Evolutionary conservation across 768 basidiomycete species (phyloP), one percentile per base, ranked within the genome.

Genomic region (Agaricus sinodeliciosus): DNA sequence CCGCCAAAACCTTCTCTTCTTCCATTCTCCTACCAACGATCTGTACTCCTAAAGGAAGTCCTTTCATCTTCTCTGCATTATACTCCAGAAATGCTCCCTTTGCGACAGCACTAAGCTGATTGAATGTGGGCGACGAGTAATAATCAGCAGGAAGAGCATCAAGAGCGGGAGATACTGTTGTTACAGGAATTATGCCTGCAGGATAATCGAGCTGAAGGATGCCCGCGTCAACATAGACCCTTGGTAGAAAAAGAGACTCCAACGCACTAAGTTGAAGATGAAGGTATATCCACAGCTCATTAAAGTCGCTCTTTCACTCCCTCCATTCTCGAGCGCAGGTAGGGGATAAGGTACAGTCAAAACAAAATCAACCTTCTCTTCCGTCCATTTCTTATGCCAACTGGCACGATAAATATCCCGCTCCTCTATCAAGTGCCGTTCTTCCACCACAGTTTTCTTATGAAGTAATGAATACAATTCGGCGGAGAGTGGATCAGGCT

Each of bases 1-100:
- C 84, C 59, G 81, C 79, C 6, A 88, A 57, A 2, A 85, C 85
- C 60, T 82, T 82, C 66, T 90, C 87, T 65, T 89, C 87, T 62
- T 86, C 81, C 37, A 85, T 72, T 39, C 80, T 69, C 42, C 75
- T 67, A 1, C 84, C 84, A 1, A 80, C 73, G 28, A 88, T 64
- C 62, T 88, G 85, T 9, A 87, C 78, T 1, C 84, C 82, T 1
- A 88, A 61, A 0, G 87, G 85, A 3, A 87, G 67, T 7, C 85
- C 85, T 52, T 82, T 74, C 81, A 86, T 85, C 54, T 75, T 72
- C 12, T 77, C 67, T 1, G 79, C 73, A 48, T 86, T 75, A 48
- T 87, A 89, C 1, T 75, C 71, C 0, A 70, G 63, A 56, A 72
- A 77, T 3, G 72, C 75, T n/a, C 57, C 60, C 56, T 69, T 67